Percentiles rank a stretch among this genome's conserved stretches.
These are phyloP conservation scores for Lactarius sanguifluus DNA, from an alignment of 768 basidiomycete species.

Conservation along the genomic window DNA sequence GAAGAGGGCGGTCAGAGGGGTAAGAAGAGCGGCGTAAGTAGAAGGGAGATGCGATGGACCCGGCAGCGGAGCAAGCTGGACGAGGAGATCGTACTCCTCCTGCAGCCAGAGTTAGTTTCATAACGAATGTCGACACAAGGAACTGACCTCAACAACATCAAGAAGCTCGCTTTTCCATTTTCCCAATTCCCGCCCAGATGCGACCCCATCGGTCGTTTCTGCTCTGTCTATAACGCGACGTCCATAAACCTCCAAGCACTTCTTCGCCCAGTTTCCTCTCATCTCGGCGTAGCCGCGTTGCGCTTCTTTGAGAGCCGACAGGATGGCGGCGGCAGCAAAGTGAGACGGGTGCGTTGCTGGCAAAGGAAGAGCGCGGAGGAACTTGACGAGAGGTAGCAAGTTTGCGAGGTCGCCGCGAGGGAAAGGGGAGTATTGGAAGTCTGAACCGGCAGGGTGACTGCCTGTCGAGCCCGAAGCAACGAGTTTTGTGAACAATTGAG, in stretches of 20 bases:
- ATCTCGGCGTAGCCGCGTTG: conserved; percentile 85
- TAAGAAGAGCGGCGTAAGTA: conserved; percentile 61
- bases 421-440: conserved; percentile 55
- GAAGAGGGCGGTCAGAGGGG: conserved; percentile 66
- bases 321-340: conserved; percentile 65
- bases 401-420: conserved; percentile 51
- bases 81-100: conserved; percentile 68
- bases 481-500: conserved; percentile 80
- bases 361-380: conserved; percentile 69
- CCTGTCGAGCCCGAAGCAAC: conserved; percentile 87
- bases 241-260: conserved; percentile 70
- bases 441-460: conserved; percentile 59
- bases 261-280: conserved; percentile 76
- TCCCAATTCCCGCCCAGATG: conserved; percentile 68
- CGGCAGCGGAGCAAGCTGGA: conserved; percentile 62
- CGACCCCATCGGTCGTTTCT: conserved; percentile 64
- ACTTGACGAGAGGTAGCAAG: conserved; percentile 62
- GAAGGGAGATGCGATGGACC: conserved; percentile 49
- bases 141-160: conserved; percentile 61
- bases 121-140: not conserved
- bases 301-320: conserved; percentile 67
- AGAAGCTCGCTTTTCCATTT: conserved; percentile 68
- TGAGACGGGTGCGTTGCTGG: conserved; percentile 84
- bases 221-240: conserved; percentile 69
- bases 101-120: conserved; percentile 32